Base-by-base conservation (phyloP, 2,329 filamentous ascomycete species). In the Exutisphaerella laricina region DNA sequence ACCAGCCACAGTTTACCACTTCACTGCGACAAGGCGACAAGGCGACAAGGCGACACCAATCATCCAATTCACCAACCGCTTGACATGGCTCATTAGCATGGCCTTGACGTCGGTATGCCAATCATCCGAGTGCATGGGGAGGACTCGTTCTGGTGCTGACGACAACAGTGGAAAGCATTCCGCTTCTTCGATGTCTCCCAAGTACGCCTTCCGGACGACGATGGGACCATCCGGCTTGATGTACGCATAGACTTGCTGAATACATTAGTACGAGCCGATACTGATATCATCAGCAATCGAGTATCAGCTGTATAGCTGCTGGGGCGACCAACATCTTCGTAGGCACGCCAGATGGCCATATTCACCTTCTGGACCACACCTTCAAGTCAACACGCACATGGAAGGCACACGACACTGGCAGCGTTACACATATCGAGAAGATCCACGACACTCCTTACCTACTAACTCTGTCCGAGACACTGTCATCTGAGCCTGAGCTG, bases 141-240 rank as follows among this genome's bases (percentile, higher is more conserved):
- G 17, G 14, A 18, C 10, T 9, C 5, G 14, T 16, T 9, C 6
- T 28, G 1, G 29, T 14, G 30, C 37, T 45, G 9, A 53, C 20
- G 9, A 9, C 37, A 43, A 38, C 53, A 95, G 90, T 97, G 92
- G 90, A 96, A 96, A 85, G 83, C 85, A 57, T 98, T 98, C 73
- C 89, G 94, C 76, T 98, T 98, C 82, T 97, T 98, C 78, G 88
- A 96, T 70, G 88, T 94, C 66, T 81, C 81, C 64, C 83, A 85
- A 64, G 82, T 96, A 66, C 80, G 84, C 61, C 76, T 89, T 58
- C 78, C 76, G 56, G 84, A 94, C 65, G 83, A 84, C 60, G 87
- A 94, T 63, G 84, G 80, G 63, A 80, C 81, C 23, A 43, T 60
- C 32, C 45, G 54, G 33, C 53, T 62, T 58, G 56, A 68, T 59